Evolutionary conservation across 2,329 filamentous ascomycete genomes (phyloP).

Genomic region (Colletotrichum melonis): DNA sequence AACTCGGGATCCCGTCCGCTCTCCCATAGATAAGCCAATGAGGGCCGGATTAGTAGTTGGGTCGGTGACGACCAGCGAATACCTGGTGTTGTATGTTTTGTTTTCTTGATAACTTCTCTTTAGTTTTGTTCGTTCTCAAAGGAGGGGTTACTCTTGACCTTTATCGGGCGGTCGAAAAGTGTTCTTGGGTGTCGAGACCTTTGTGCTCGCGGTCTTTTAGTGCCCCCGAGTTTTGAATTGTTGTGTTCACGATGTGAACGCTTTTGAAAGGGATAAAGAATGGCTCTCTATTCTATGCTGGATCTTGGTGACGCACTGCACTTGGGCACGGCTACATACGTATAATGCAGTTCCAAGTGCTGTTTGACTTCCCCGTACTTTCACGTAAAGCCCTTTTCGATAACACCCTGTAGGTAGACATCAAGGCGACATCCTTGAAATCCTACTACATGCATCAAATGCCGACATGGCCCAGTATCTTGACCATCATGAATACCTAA

Average conservation of each 20-base stretch:
- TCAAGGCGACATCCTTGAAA: background rate
- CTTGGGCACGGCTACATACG: background rate
- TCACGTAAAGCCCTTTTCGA: background rate
- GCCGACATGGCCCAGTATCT: background rate
- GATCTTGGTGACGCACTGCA: background rate
- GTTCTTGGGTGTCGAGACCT: too few relatives aligned
- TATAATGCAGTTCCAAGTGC: background rate
- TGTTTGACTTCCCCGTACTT: background rate
- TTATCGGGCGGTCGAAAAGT: too few relatives aligned
- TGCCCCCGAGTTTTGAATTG: too few relatives aligned
- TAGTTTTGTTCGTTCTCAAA: background rate
- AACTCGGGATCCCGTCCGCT: conserved; percentile 16
- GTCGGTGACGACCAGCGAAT: conserved; percentile 14
- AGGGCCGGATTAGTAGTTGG: conserved; percentile 14
- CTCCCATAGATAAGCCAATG: conserved; percentile 8
- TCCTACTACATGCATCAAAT: background rate
- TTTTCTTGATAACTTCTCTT: too few relatives aligned
- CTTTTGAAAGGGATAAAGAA: background rate
- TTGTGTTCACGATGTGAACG: too few relatives aligned
- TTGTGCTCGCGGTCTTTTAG: too few relatives aligned
- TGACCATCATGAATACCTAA: background rate
- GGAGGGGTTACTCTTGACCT: too few relatives aligned
- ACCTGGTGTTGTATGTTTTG: conserved; percentile 3
- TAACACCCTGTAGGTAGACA: background rate
- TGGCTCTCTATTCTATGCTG: background rate